phyloP scores from a whole-genome alignment of 164 flowering plant species.

The Chimonanthus salicifolius region DNA sequence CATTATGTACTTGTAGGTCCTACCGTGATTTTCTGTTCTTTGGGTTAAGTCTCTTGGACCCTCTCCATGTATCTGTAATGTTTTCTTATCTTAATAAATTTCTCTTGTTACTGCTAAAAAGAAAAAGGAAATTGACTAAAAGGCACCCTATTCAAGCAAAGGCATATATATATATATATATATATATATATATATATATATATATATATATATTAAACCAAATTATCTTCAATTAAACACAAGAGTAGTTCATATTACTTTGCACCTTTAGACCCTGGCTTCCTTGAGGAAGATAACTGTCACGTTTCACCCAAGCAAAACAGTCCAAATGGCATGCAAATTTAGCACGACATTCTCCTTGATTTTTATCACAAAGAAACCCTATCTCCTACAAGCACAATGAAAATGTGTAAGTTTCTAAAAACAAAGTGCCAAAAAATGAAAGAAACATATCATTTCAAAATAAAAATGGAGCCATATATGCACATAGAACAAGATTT shows the following conservation, averaged over 20 bases:
- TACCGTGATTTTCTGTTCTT: too few relatives aligned
- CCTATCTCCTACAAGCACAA: slow-evolving; percentile 72
- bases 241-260: background rate
- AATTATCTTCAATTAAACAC: background rate
- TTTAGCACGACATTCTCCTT: slow-evolving; percentile 96
- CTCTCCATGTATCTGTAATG: too few relatives aligned
- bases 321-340: slow-evolving; percentile 99
- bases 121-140: too few relatives aligned
- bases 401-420: background rate
- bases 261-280: slow-evolving; percentile 95
- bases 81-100: too few relatives aligned
- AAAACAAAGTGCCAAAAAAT: background rate
- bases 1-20: too few relatives aligned
- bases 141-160: background rate
- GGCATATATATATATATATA: background rate
- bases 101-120: too few relatives aligned
- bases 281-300: slow-evolving; percentile 99
- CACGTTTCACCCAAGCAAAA: slow-evolving; percentile 99
- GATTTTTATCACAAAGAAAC: slow-evolving; percentile 81
- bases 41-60: too few relatives aligned
- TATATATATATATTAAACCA: background rate
- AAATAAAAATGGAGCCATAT: background rate
- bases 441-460: background rate
- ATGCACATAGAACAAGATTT: background rate
- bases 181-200: background rate